phyloP scores from a whole-genome alignment of 257 asterid species.

The Lycium ferocissimum region DNA sequence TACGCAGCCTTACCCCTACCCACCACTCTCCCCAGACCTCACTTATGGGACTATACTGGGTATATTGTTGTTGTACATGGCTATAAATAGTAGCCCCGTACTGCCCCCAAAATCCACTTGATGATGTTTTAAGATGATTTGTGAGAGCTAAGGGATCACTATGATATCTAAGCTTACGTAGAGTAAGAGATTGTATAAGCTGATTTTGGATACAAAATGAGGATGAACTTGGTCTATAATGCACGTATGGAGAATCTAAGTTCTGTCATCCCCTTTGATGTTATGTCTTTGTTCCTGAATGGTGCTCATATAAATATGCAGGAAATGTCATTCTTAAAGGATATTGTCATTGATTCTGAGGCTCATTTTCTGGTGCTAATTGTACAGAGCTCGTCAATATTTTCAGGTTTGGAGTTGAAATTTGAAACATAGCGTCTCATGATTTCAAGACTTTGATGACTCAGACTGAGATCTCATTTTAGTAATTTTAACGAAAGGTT shows the following conservation, averaged over 20 bases:
- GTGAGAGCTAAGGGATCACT: background rate
- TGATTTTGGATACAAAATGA: background rate
- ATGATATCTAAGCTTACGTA: background rate
- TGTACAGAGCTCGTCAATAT: conserved; percentile 38
- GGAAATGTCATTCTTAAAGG: conserved; percentile 52
- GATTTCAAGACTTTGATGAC: conserved; percentile 37
- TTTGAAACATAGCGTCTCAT: background rate
- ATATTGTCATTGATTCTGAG: conserved; percentile 45
- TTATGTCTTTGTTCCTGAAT: background rate
- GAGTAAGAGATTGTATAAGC: background rate
- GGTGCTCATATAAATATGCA: conserved; percentile 30
- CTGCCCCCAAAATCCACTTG: background rate
- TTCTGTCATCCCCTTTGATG: background rate
- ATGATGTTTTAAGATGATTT: background rate
- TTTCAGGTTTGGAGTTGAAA: conserved; percentile 61
- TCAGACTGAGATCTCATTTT: conserved; percentile 33
- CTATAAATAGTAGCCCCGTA: background rate
- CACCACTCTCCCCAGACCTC: no score
- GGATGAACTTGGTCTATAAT: background rate
- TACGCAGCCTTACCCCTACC: no score
- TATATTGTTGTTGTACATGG: no score
- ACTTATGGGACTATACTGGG: no score
- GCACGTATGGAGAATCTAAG: background rate
- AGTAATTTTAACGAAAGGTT: conserved; percentile 37
- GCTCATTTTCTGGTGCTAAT: conserved; percentile 43